Base-by-base conservation (phyloP, 1,284 basidiomycete species). In the Wolfiporia cocos region DNA sequence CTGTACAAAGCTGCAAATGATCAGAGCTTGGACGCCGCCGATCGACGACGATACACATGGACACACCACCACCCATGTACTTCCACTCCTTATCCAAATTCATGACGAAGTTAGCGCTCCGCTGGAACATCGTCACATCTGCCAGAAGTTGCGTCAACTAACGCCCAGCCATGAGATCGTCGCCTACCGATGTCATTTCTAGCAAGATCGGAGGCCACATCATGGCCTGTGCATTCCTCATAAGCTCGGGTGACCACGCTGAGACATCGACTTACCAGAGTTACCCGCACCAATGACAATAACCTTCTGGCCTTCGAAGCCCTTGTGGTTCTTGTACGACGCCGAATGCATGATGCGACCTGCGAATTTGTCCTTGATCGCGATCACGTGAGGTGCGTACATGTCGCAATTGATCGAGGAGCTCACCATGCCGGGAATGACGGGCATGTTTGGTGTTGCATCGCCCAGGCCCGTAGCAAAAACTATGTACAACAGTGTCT, bases 81-180 rank as follows among this genome's bases (percentile, higher is more conserved):
- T 42, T 35, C 34, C 34, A 42, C 21, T 34, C 14, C 15, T 42
- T 36, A 21, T 11, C 51, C 59, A 11, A 57, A 61, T 59, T 69
- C 71, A 84, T 76, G 49, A 85, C 62, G 54, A 78, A 82, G 5
- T 77, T 84, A 3, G 75, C 69, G 24, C 68, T 69, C 20, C 83
- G 70, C 58, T 86, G 82, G 47, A 74, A 71, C 64, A 83, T 77
- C 2, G 78, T 81, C 7, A 78, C 69, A 36, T 74, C 74, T 74
- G 22, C 29, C 20, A 24, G 15, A 12, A 15, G n/a, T n/a, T n/a
- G 4, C 10, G 37, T 19, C 17, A 29, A 39, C 10, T 12, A 34
- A 17, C 14, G n/a, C n/a, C n/a, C n/a, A n/a, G n/a, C n/a, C 21
- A n/a, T 33, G 11, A 12, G 9, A 23, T 15, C 22, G 34, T 32